These are phyloP conservation scores for Malbranchea cinnamomea DNA, from an alignment of 2,329 filamentous ascomycete species.

Conservation along the genomic window DNA sequence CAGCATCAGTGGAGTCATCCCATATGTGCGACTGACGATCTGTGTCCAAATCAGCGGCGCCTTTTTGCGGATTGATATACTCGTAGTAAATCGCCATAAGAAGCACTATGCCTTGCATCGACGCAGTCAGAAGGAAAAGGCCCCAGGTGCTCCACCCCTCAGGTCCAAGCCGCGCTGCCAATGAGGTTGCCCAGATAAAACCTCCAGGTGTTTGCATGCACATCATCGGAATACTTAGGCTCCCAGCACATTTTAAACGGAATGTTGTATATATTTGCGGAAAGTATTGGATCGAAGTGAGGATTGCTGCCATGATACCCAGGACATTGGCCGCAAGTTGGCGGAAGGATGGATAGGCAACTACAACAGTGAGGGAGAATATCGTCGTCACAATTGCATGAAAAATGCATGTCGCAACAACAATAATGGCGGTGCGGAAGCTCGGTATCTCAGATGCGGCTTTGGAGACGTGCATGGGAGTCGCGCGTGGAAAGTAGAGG, in stretches of 20 bases:
- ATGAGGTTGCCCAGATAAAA: conserved; percentile 72
- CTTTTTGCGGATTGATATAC: conserved; percentile 32
- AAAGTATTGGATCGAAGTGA: conserved; percentile 82
- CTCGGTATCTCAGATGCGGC: conserved; percentile 38
- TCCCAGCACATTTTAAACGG: conserved; percentile 69
- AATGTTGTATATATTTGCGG: conserved; percentile 93
- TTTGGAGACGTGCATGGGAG: conserved; percentile 30
- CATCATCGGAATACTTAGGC: conserved; percentile 95
- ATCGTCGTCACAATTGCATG: conserved; percentile 60
- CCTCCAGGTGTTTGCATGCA: conserved; percentile 91
- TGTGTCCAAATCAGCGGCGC: too few species aligned
- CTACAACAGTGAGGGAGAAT: conserved; percentile 46
- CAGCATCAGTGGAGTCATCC: too few species aligned
- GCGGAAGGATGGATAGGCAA: conserved; percentile 50
- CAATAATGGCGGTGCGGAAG: conserved; percentile 64
- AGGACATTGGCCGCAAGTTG: conserved; percentile 72
- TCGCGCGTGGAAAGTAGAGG: conserved; percentile 68
- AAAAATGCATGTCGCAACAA: conserved; percentile 56
- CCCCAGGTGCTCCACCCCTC: conserved; percentile 94
- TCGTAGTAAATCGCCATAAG: conserved; percentile 64
- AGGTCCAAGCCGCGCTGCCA: conserved; percentile 63
- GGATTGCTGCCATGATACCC: conserved; percentile 59
- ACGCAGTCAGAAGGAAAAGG: conserved; percentile 73
- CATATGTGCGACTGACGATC: too few species aligned
- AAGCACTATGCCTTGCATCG: conserved; percentile 68